Conservation (phyloP, 192 early-diverging fungal genomes). For the Backusella tarrabulga region DNA sequence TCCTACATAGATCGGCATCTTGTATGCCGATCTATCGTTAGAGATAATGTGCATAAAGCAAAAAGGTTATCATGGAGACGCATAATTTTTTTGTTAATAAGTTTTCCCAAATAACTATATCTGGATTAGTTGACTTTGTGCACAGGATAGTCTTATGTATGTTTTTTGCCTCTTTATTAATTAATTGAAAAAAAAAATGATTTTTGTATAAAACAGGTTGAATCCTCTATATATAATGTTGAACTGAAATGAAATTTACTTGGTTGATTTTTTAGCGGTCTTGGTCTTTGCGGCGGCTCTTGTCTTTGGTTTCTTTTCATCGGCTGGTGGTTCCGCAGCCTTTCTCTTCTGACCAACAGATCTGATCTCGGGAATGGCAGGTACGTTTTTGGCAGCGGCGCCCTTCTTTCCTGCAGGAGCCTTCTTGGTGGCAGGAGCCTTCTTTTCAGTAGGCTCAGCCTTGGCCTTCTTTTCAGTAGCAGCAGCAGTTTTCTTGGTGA, state of each 20-base stretch:
- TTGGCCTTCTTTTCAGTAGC: neutral
- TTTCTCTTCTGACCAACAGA: too few relatives aligned
- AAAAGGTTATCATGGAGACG: too few relatives aligned
- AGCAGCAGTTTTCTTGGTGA: neutral
- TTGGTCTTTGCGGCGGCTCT: neutral
- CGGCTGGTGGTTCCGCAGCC: neutral
- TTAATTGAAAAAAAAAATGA: neutral
- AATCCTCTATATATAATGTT: neutral
- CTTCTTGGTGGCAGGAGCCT: neutral
- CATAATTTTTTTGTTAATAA: too few relatives aligned
- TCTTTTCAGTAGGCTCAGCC: neutral
- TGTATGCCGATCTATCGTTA: neutral
- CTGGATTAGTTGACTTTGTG: neutral
- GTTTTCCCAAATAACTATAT: neutral
- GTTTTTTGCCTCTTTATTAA: neutral
- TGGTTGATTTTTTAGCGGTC: neutral
- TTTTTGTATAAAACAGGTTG: neutral
- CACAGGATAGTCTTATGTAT: neutral
- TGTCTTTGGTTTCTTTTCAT: neutral
- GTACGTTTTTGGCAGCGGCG: neutral
- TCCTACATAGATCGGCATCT: neutral
- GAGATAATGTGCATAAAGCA: neutral
- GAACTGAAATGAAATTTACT: neutral
- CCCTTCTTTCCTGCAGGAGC: neutral
- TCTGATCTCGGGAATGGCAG: neutral